phyloP scores from a whole-genome alignment of 306 rosid species.

The Aeschynomene evenia region DNA sequence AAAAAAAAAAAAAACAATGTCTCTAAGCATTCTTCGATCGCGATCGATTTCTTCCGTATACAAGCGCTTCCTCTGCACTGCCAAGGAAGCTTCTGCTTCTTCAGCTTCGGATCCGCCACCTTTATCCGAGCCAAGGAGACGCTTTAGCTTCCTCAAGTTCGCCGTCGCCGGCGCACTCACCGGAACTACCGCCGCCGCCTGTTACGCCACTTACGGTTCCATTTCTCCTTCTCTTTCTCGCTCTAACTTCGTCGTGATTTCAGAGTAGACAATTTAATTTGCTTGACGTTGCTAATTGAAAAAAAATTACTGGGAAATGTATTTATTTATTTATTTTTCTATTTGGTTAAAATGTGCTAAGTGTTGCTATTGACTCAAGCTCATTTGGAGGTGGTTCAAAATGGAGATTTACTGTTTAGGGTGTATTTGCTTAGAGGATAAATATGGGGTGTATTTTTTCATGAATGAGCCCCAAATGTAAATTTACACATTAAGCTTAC shows the following conservation, averaged over 20 bases:
- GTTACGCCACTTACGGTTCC: slow-evolving; percentile 29
- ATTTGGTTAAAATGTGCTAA: neutral
- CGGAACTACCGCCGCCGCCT: slow-evolving; percentile 23
- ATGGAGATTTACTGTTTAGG: neutral
- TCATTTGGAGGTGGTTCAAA: neutral
- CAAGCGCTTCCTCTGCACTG: neutral
- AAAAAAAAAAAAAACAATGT: slow-evolving; percentile 1
- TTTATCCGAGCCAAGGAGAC: neutral
- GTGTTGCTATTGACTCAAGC: neutral
- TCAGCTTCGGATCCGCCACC: slow-evolving; percentile 14
- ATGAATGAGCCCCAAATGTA: too few relatives aligned
- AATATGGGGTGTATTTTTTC: too few relatives aligned
- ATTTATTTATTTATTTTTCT: neutral
- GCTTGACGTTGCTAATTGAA: neutral
- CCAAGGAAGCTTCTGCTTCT: neutral
- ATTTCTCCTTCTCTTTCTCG: neutral
- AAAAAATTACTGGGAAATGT: neutral
- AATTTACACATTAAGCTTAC: too few relatives aligned
- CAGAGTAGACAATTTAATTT: neutral
- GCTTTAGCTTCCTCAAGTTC: slow-evolving; percentile 20
- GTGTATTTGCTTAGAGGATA: neutral
- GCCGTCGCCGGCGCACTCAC: slow-evolving; percentile 11
- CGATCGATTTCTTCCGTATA: slow-evolving; percentile 5
- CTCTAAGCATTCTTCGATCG: slow-evolving; percentile 19
- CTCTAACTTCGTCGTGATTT: neutral